phyloP scores from a whole-genome alignment of 148 eudicot genomes.

The Simmondsia chinensis region DNA sequence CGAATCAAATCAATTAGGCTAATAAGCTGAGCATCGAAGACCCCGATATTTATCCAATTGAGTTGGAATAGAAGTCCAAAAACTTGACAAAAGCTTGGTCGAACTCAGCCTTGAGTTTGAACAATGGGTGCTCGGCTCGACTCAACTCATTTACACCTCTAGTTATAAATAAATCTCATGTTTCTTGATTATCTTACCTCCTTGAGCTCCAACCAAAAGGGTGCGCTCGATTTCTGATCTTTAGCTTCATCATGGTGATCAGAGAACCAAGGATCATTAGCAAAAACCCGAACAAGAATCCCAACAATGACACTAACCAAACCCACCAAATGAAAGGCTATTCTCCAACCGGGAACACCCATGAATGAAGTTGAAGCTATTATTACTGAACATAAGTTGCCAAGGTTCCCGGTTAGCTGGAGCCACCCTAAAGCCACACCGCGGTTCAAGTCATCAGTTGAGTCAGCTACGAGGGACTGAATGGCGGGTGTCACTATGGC shows the following conservation, averaged over 20 bases:
- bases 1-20: too few species aligned
- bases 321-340: conserved; percentile 78
- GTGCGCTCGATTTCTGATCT: conserved; percentile 6
- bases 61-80: too few species aligned
- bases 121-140: too few species aligned
- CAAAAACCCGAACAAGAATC: conserved; percentile 60
- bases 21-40: too few species aligned
- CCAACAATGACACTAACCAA: conserved; percentile 65
- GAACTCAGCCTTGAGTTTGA: too few species aligned
- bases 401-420: conserved; percentile 48
- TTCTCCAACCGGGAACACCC: conserved; percentile 88
- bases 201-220: conserved; percentile 41
- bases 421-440: conserved; percentile 94
- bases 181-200: too few species aligned
- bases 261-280: conserved; percentile 54
- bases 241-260: conserved; percentile 13
- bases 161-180: too few species aligned
- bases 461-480: conserved; percentile 81
- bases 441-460: conserved; percentile 79
- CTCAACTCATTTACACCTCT: too few species aligned
- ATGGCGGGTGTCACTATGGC: conserved; percentile 84
- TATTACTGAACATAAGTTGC: conserved; percentile 52
- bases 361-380: conserved; percentile 62
- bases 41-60: too few species aligned
- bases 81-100: too few species aligned